Evolutionary conservation across 31 red algal genomes (phyloP).

Genomic region (Bonnemaisonia californica): DNA sequence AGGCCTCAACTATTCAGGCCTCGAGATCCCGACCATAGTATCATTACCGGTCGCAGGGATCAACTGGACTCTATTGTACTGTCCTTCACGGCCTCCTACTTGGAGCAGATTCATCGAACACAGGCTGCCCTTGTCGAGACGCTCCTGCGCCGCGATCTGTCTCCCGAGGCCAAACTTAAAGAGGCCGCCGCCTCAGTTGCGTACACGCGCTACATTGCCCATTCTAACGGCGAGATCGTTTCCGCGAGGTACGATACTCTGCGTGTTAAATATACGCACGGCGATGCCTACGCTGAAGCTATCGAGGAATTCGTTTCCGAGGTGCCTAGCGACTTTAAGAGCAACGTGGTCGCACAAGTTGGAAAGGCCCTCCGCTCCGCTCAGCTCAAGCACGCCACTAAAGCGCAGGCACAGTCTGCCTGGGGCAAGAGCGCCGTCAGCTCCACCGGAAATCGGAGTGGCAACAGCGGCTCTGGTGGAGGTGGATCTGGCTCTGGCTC

Average conservation of each 20-base stretch:
- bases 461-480: background rate
- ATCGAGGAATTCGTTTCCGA: background rate
- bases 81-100: too few species aligned
- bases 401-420: background rate
- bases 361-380: background rate
- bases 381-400: background rate
- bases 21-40: too few species aligned
- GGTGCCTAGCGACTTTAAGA: background rate
- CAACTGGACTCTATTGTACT: too few species aligned
- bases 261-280: background rate
- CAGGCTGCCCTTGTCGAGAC: too few species aligned
- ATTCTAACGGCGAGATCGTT: background rate
- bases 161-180: too few species aligned
- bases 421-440: too few species aligned
- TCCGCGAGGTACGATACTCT: background rate
- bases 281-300: background rate
- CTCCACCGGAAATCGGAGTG: too few species aligned
- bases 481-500: background rate
- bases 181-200: too few species aligned
- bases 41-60: too few species aligned
- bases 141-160: too few species aligned
- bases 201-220: background rate
- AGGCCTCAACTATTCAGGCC: too few species aligned
- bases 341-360: background rate
- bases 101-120: too few species aligned